These are phyloP conservation scores for Fusarium odoratissimum DNA, from an alignment of 2,329 filamentous ascomycete genomes.

Conservation along the genomic window DNA sequence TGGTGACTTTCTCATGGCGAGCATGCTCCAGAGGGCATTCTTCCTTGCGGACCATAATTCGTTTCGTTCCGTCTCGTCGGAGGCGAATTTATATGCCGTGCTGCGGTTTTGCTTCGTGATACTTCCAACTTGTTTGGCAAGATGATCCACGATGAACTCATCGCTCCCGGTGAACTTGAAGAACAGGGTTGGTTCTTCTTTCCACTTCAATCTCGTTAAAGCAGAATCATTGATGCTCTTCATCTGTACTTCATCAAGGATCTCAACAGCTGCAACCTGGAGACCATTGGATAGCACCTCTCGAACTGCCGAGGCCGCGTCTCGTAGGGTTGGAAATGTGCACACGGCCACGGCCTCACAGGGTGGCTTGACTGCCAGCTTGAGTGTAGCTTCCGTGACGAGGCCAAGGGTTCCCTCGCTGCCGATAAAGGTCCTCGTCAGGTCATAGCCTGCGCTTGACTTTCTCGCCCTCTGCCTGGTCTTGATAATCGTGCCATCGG, in stretches of 20 bases:
- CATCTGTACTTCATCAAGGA: conserved; percentile 92
- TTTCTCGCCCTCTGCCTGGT: conserved; percentile 80
- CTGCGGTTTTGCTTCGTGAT: conserved; percentile 66
- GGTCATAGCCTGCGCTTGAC: conserved; percentile 83
- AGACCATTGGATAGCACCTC: conserved; percentile 78
- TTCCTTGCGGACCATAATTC: conserved; percentile 85
- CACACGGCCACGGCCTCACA: conserved; percentile 82
- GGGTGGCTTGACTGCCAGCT: conserved; percentile 80
- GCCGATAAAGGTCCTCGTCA: conserved; percentile 84
- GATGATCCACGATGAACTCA: conserved; percentile 79
- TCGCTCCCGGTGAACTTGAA: conserved; percentile 88
- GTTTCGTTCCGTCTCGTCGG: conserved; percentile 75
- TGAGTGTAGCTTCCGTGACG: conserved; percentile 75
- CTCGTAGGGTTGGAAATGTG: conserved; percentile 79
- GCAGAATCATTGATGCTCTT: conserved; percentile 80
- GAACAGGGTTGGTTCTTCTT: conserved; percentile 81
- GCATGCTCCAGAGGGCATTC: conserved; percentile 83
- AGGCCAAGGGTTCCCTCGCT: conserved; percentile 84
- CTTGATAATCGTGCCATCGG: conserved; percentile 82
- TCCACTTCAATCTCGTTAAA: conserved; percentile 76
- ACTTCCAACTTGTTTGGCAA: conserved; percentile 77
- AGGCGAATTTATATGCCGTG: conserved; percentile 76
- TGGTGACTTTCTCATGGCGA: conserved; percentile 68
- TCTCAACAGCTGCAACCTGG: conserved; percentile 81
- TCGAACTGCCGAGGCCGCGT: conserved; percentile 78